Base-by-base conservation (phyloP, 176 grass and related monocot species). In the Bolboschoenus planiculmis region DNA sequence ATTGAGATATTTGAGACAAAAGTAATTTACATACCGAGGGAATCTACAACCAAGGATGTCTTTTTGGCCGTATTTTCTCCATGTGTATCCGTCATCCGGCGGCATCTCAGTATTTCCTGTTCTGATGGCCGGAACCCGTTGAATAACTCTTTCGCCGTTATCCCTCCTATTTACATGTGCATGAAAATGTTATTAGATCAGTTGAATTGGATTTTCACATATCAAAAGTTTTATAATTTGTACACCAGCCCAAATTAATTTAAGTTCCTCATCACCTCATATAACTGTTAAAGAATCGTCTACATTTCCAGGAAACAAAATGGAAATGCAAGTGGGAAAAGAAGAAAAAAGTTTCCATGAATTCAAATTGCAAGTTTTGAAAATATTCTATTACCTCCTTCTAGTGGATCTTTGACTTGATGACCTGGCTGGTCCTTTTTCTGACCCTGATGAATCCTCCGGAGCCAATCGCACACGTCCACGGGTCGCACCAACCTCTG, bases 51-150 rank as follows among this genome's bases (percentile, higher is more conserved):
- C 87, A 1, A 95, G 91, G 56, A 95, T 99, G 33, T 86, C 83
- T 73, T 99, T 99, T 55, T 95, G 92, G 11, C 96, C 96, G 43
- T 99, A 99, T 84, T 99, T 99, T 26, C 92, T 83, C 96, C 96
- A 99, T 1, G 91, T 93, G 89, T 99, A 99, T 1, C 92, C 92
- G 1, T 99, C 96, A 56, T 99, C 90, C 0, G 92, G 96, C 1
- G 96, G 92, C 10, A 74, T 75, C 66, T 95, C 96, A 7, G 31
- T 88, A 87, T 93, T 93, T 34, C 92, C 92, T 1, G 89, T 88
- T 60, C 76, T 54, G 36, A 84, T 65, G 7, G 62, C 91, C 3
- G 86, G 84, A 14, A 91, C 89, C 83, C 78, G 86, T 31, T 59
- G 4, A n/a, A 48, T 87, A 46, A 39, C 2, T 87, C 51, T 86